phyloP scores from a whole-genome alignment of 306 rosid genomes.

The Fagus sylvatica region DNA sequence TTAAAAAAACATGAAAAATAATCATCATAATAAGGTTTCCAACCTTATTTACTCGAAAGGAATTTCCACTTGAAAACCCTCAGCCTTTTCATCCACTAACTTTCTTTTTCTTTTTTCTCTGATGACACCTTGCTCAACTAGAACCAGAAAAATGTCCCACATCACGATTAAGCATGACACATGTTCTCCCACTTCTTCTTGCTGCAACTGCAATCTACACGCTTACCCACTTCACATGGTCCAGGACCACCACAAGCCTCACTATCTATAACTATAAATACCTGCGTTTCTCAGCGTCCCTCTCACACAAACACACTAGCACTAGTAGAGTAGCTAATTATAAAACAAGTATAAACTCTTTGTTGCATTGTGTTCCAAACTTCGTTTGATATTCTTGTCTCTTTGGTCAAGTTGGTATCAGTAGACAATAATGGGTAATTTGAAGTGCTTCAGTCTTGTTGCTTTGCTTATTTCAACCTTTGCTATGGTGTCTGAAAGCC shows the following conservation, averaged over 20 bases:
- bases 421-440: neutral
- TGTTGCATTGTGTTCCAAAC: neutral
- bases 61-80: conserved; percentile 16
- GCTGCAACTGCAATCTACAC: neutral
- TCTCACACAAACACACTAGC: neutral
- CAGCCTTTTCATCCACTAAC: conserved; percentile 7
- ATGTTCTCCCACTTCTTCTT: conserved; percentile 33
- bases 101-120: neutral
- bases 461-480: conserved; percentile 43
- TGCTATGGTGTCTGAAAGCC: conserved; percentile 36
- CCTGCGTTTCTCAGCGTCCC: neutral
- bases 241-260: conserved; percentile 18
- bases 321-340: neutral
- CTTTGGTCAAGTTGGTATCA: conserved; percentile 20
- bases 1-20: no score
- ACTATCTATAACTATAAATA: conserved; percentile 29
- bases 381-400: neutral
- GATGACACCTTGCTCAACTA: no score
- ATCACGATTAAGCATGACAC: conserved; percentile 10
- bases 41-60: neutral
- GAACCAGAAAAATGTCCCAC: neutral
- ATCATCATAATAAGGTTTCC: conserved; percentile 6
- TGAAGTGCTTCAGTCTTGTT: conserved; percentile 25
- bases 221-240: conserved; percentile 20
- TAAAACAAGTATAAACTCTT: neutral